Evolutionary conservation across 31 red algal species (phyloP), one percentile per base, ranked within the genome.

Genomic region (Asparagopsis taxiformis): DNA sequence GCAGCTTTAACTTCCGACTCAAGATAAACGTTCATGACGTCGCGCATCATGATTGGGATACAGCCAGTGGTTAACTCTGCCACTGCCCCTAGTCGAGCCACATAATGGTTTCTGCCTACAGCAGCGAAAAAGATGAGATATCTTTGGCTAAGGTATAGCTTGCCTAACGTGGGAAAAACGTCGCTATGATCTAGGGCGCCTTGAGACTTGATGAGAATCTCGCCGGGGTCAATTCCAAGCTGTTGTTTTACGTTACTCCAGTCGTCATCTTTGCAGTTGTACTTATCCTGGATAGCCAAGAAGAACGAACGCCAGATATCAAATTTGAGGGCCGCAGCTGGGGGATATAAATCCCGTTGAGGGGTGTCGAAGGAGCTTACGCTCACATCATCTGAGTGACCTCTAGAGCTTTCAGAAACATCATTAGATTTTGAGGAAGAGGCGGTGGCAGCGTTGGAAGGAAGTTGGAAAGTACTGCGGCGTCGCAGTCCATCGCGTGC

Each of bases 121-220:
- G 77, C 79, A 4, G 91, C 91, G 30, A 74, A 72, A 26, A 94
- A 94, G 1, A 83, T 68, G 4, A 94, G 57, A 51, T 94, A 94
- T 8, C 91, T 51, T 63, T 94, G 83, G 34, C 71, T 79, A 1
- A 94, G 55, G 57, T 65, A 94, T 31, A 94, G 68, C 50, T 84
- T 82, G 32, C 91, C 91, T 43, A 84, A 64, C 1, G 84, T 84
- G 1, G 91, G 91, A 41, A 94, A 59, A 13, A 84, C 26, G 49
- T 87, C 83, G 51, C 78, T 88, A 55, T 94, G 91, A 70, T 94
- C 91, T 1, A 94, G 34, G 19, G 83, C 91, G 31, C 72, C 77
- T 25, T 77, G 70, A 3, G 84, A 58, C 65, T 89, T 89, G 22
- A 94, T 77, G 44, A 94, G 61, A 29, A 68, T 59, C 52, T 94